A percentile compares a stretch with the other conserved stretches of the same genome.
Evolutionary conservation across 2,329 filamentous ascomycete genomes (phyloP).

Genomic region (Fusarium nelsonii): DNA sequence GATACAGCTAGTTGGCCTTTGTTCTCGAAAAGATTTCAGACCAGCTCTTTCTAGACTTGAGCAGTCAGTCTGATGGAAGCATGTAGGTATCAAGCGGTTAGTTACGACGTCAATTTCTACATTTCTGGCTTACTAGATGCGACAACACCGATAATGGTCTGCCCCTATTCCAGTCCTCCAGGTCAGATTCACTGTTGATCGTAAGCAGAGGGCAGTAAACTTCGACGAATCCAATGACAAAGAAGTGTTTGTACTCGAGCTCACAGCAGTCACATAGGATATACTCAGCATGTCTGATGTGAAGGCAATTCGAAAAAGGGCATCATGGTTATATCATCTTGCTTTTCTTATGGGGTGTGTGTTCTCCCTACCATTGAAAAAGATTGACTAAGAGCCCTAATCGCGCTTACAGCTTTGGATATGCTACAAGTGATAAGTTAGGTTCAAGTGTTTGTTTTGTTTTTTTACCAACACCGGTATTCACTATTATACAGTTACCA

Average conservation of each 20-base stretch:
- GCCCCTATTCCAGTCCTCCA: too few relatives aligned
- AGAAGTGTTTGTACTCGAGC: not conserved
- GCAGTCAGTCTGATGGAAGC: not conserved
- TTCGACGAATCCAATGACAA: not conserved
- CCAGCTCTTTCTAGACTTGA: too few relatives aligned
- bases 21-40: too few relatives aligned
- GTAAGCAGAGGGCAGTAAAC: not conserved
- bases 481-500: not conserved
- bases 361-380: not conserved
- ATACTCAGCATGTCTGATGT: too few relatives aligned
- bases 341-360: not conserved
- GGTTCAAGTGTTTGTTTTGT: rapidly evolving
- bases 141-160: not conserved
- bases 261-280: too few relatives aligned
- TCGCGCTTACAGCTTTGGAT: not conserved
- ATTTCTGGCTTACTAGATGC: too few relatives aligned
- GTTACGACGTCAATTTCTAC: not conserved
- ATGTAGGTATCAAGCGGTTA: not conserved
- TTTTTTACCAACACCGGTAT: not conserved
- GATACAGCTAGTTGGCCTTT: too few relatives aligned
- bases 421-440: too few relatives aligned
- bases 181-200: not conserved
- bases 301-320: too few relatives aligned
- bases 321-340: not conserved
- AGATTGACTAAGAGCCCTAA: too few relatives aligned